Conservation (phyloP, 108 stramenopile genomes). For the Nannochloropsis oceanica region DNA sequence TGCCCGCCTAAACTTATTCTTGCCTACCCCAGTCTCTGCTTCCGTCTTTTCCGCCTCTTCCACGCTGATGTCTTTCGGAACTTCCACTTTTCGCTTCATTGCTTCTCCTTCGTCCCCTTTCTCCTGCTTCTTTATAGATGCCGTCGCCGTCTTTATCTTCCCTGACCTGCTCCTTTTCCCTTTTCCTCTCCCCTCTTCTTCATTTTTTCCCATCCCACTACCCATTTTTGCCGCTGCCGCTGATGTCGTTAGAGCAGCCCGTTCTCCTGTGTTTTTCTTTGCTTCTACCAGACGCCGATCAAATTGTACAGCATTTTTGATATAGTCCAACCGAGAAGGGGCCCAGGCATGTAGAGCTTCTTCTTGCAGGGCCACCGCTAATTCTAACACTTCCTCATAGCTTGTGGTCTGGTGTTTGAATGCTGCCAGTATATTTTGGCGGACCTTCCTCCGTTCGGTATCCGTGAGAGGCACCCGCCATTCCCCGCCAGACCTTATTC, state of each 20-base stretch:
- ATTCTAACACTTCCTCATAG: neutral
- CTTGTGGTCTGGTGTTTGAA: neutral
- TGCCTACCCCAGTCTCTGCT: too few species aligned
- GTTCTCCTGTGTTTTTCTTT: neutral
- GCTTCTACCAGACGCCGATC: neutral
- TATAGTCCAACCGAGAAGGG: neutral
- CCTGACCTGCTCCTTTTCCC: neutral
- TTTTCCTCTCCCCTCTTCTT: neutral
- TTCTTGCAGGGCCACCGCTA: neutral
- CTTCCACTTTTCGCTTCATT: neutral
- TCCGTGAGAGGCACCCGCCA: neutral
- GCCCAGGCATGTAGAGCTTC: neutral
- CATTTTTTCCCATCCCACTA: neutral
- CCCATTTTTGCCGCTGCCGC: neutral
- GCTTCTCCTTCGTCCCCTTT: neutral
- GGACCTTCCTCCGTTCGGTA: neutral
- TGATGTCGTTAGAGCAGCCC: neutral
- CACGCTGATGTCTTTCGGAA: too few species aligned
- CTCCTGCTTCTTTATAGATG: neutral
- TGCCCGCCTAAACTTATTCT: too few species aligned
- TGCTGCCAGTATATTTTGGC: neutral
- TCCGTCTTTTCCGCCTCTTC: too few species aligned
- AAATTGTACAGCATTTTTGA: neutral
- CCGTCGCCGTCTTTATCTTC: neutral
- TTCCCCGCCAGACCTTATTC: neutral